A percentile compares a stretch with the other conserved stretches of the same genome.
These are phyloP conservation scores for Fusarium stilboides DNA, from an alignment of 2,329 filamentous ascomycete species.

Conservation along the genomic window DNA sequence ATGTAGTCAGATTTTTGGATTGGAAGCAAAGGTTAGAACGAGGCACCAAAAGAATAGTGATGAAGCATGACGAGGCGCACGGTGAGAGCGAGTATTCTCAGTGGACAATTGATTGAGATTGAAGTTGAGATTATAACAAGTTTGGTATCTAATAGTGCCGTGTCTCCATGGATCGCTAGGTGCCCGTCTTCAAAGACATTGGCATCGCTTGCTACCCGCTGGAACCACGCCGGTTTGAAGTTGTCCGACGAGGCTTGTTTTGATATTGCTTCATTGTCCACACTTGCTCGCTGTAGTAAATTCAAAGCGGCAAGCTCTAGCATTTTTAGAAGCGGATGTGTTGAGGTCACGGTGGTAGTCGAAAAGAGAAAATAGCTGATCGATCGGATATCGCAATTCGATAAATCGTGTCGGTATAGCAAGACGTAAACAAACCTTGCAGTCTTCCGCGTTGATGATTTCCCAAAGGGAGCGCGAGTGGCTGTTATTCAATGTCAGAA, in stretches of 20 bases:
- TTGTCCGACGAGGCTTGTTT: slow-evolving; percentile 54
- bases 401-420: neutral
- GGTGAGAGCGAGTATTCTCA: slow-evolving; percentile 3
- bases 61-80: slow-evolving; percentile 5
- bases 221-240: slow-evolving; percentile 50
- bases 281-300: slow-evolving; percentile 73
- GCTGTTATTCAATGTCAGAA: slow-evolving; percentile 1
- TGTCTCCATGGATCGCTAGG: slow-evolving; percentile 58
- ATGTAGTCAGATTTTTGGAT: slow-evolving; percentile 46
- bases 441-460: slow-evolving; percentile 32
- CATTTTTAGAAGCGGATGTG: slow-evolving; percentile 70
- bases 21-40: neutral
- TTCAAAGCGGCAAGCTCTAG: slow-evolving; percentile 76
- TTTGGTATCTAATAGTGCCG: slow-evolving; percentile 10
- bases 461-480: slow-evolving; percentile 16
- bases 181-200: slow-evolving; percentile 45
- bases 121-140: slow-evolving; percentile 11
- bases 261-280: slow-evolving; percentile 78
- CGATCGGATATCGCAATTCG: slow-evolving; percentile 7
- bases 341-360: slow-evolving; percentile 3
- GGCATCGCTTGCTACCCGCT: slow-evolving; percentile 52
- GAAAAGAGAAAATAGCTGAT: neutral
- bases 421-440: slow-evolving; percentile 41
- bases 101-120: slow-evolving; percentile 12
- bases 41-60: neutral